Evolutionary conservation across 2,329 filamentous ascomycete species (phyloP).

Genomic region (Pseudofabraea citricarpa): DNA sequence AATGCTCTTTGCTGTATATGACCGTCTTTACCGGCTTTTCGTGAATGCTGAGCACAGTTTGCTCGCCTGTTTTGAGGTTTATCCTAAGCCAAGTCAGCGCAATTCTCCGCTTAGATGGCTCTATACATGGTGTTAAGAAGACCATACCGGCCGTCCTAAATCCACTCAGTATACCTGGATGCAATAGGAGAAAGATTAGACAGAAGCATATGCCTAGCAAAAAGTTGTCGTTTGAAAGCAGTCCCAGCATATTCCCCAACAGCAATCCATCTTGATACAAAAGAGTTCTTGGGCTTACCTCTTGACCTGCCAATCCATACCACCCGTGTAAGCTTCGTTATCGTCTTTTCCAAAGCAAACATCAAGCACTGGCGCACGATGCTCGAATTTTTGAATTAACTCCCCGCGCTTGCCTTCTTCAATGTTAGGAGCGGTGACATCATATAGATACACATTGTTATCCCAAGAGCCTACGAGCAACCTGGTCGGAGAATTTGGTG

Average conservation of each 20-base stretch:
- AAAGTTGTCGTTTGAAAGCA: too few species aligned
- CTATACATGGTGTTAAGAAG: too few species aligned
- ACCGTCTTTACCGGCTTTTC: constrained; percentile 75
- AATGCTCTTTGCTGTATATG: constrained; percentile 72
- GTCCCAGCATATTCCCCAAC: too few species aligned
- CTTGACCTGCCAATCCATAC: constrained; percentile 82
- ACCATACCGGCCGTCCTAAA: neutral
- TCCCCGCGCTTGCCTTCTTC: constrained; percentile 47
- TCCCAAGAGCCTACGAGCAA: constrained; percentile 96
- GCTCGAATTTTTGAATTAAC: constrained; percentile 69
- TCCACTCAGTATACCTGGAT: neutral
- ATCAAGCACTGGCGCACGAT: constrained; percentile 82
- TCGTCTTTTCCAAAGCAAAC: constrained; percentile 85
- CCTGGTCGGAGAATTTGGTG: constrained; percentile 66
- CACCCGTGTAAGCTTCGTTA: constrained; percentile 78
- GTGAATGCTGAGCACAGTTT: constrained; percentile 75
- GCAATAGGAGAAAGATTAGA: too few species aligned
- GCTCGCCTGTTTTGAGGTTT: constrained; percentile 66
- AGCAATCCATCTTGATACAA: too few species aligned
- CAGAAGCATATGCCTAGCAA: too few species aligned
- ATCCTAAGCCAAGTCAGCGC: constrained; percentile 40
- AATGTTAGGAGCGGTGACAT: constrained; percentile 54
- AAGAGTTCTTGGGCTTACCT: too few species aligned
- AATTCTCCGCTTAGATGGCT: too few species aligned
- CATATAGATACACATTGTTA: constrained; percentile 85